Conservation (phyloP, 495 filamentous ascomycete genomes). For the Penicillium manginii region DNA sequence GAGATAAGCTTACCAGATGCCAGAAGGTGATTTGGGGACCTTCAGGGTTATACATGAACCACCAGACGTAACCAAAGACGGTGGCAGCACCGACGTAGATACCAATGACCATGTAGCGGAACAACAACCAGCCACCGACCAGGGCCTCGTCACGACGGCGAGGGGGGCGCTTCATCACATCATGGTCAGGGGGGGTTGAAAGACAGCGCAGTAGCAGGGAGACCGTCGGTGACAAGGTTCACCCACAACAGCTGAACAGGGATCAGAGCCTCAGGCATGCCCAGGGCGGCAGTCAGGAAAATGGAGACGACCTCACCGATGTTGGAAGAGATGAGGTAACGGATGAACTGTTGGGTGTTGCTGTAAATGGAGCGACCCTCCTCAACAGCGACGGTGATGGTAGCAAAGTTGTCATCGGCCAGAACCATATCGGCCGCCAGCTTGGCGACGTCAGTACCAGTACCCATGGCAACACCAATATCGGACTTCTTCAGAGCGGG, state of each 20-base stretch:
- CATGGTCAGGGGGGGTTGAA: conserved; percentile 96
- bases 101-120: conserved; percentile 96
- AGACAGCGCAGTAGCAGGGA: conserved; percentile 93
- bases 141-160: conserved; percentile 90
- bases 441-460: conserved; percentile 96
- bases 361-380: conserved; percentile 98
- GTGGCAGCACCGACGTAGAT: conserved; percentile 94
- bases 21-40: conserved; percentile 93
- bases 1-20: conserved; percentile 65
- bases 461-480: conserved; percentile 99
- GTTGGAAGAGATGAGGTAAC: conserved; percentile 98
- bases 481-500: conserved; percentile 98
- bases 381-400: conserved; percentile 93
- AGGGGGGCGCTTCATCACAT: conserved; percentile 92
- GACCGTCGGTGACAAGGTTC: conserved; percentile 96
- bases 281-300: conserved; percentile 94
- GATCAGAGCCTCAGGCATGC: conserved; percentile 97
- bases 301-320: conserved; percentile 99
- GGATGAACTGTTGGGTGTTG: conserved; percentile 99
- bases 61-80: conserved; percentile 98
- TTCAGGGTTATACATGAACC: conserved; percentile 95
- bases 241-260: conserved; percentile 99
- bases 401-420: conserved; percentile 98
- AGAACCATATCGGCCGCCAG: conserved; percentile 98
- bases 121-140: conserved; percentile 94